Percentiles rank a stretch among this genome's conserved stretches.
Conservation (phyloP, 352 stramenopile species). For the Globisporangium irregulare region DNA sequence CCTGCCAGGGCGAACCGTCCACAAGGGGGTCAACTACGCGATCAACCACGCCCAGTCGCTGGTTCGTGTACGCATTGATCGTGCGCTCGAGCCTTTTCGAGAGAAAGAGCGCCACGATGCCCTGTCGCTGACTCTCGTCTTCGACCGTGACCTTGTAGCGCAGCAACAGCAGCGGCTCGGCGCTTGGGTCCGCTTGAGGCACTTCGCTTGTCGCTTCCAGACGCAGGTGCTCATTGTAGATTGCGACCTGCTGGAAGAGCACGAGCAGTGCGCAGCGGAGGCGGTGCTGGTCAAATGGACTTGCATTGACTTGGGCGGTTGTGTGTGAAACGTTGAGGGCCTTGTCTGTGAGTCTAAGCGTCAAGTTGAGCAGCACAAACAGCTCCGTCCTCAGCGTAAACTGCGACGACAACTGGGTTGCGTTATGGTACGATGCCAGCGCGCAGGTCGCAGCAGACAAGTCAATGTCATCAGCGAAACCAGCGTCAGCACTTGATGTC, state of each 20-base stretch:
- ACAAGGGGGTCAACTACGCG: constrained; percentile 9
- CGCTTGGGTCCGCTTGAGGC: background rate
- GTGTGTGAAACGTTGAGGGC: background rate
- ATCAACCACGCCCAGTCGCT: background rate
- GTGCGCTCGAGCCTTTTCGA: constrained; percentile 14
- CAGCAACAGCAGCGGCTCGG: constrained; percentile 4
- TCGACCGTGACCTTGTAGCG: constrained; percentile 14
- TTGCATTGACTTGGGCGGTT: background rate
- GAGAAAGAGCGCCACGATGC: constrained; percentile 7
- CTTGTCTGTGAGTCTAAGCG: background rate
- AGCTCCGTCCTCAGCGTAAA: background rate
- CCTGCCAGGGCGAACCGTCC: constrained; percentile 6
- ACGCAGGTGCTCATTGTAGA: constrained; percentile 10
- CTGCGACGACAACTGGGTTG: background rate
- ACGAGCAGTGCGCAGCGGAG: constrained; percentile 23
- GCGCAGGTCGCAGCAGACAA: background rate
- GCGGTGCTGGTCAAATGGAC: constrained; percentile 15
- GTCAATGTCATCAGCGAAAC: no score
- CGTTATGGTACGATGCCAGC: background rate
- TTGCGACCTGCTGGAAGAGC: constrained; percentile 19
- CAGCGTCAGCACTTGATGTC: background rate
- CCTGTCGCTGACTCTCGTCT: constrained; percentile 21
- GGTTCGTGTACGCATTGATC: constrained; percentile 2
- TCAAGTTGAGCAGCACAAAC: constrained; percentile 18
- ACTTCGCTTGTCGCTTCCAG: background rate